Evolutionary conservation across 768 basidiomycete genomes (phyloP), one percentile per base, ranked within the genome.

Genomic region (Heimioporus sp.): DNA sequence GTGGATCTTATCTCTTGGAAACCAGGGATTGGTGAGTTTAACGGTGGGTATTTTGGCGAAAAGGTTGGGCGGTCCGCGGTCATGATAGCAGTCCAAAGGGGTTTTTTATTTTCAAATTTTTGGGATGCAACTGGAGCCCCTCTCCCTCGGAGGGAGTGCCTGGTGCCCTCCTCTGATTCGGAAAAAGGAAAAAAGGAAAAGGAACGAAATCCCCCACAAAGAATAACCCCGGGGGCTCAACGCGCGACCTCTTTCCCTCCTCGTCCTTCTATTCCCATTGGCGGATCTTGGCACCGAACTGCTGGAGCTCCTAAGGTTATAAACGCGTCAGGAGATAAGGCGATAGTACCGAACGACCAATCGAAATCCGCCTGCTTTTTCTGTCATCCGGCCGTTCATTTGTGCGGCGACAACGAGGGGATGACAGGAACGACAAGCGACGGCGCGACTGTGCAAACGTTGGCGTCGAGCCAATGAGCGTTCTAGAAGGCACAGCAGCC

Each of bases 1-100:
- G 80, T 84, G 41, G 85, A 90, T 63, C 75, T 87, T 20, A 65
- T 28, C 24, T 28, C 24, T 28, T 28, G 24, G 24, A 28, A 28
- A 28, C 24, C 24, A 28, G 24, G 24, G 24, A 28, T 28, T 28
- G 24, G 3, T 6, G 6, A 28, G 7, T 28, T 28, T 28, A 28
- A 28, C 24, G 24, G 24, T 28, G 54, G 69, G 63, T 42, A 82
- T 76, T 61, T 53, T 81, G 52, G 73, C 68, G 21, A 69, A 85
- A 54, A 71, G 67, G 10, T 56, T 69, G 2, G 67, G 69, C 57
- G 75, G 75, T n/a, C 73, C 75, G 30, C 55, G 41, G 41, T 55
- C 57, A 35, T 44, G 46, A 35, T 34, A n/a, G n/a, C 21, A 5
- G 24, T 28, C 2, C 4, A 28, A 28, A 28, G 24, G 1, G 24